Evolutionary conservation across 2,329 filamentous ascomycete species (phyloP).

Genomic region (Colletotrichum caudatum): DNA sequence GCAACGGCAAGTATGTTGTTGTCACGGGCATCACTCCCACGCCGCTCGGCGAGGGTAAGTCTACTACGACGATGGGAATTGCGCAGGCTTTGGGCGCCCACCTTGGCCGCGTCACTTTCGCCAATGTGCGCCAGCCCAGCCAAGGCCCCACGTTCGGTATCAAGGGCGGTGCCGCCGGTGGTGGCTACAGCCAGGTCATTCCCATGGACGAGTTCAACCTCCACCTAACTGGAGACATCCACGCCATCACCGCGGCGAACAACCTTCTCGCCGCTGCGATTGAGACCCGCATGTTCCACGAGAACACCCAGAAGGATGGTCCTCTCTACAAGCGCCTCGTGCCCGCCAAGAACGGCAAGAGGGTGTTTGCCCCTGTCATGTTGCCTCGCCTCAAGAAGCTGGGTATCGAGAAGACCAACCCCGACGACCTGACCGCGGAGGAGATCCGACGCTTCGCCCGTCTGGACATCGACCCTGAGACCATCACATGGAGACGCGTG

Average conservation of each 20-base stretch:
- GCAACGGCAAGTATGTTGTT: conserved; percentile 90
- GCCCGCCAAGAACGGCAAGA: conserved; percentile 88
- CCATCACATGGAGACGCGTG: conserved; percentile 96
- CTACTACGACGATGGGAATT: conserved; percentile 95
- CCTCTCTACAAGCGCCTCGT: conserved; percentile 89
- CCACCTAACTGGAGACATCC: conserved; percentile 96
- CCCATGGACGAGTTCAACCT: conserved; percentile 99
- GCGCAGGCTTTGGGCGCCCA: conserved; percentile 93
- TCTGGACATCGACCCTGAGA: conserved; percentile 94
- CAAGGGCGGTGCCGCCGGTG: conserved; percentile 96
- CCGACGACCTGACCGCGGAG: conserved; percentile 88
- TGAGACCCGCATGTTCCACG: conserved; percentile 98
- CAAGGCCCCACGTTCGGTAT: conserved; percentile 99
- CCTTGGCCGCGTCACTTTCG: conserved; percentile 87
- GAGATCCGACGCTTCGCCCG: conserved; percentile 91
- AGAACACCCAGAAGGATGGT: conserved; percentile 92
- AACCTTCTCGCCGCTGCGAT: conserved; percentile 96
- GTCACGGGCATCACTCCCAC: conserved; percentile 97
- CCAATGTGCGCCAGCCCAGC: conserved; percentile 96
- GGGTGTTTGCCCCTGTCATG: conserved; percentile 90
- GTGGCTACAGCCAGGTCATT: conserved; percentile 98
- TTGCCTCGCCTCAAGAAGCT: conserved; percentile 94
- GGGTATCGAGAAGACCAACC: conserved; percentile 94
- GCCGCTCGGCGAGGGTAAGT: conserved; percentile 96
- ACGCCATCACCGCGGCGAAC: conserved; percentile 96